Base-by-base conservation (phyloP, 164 flowering plant genomes). In the Buxus sempervirens region DNA sequence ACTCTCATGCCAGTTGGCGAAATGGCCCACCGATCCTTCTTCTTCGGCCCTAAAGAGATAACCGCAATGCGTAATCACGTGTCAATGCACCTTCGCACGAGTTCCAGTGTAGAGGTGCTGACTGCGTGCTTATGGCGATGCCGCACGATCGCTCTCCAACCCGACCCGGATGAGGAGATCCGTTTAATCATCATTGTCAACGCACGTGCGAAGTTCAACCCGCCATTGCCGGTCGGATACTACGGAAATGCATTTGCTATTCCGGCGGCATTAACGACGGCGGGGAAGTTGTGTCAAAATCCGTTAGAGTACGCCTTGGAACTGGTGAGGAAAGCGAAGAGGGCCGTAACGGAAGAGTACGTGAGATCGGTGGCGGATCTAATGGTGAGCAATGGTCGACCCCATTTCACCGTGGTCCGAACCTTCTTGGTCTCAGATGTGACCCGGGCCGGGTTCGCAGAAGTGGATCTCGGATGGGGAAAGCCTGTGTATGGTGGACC, bases 51-150 rank as follows among this genome's bases (percentile, higher is more conserved):
- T n/a, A 73, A 60, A 63, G 75, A 80, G 48, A 41, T 77, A 1
- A 10, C 53, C 0, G 71, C 75, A 18, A 49, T 80, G 0, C 56
- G 78, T 0, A 6, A 48, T 6, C 74, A 45, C 24, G 18, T 80
- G 19, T 75, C 76, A n/a, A n/a, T n/a, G n/a, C n/a, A n/a, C n/a
- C n/a, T n/a, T n/a, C n/a, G n/a, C n/a, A n/a, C n/a, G n/a, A 1
- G 62, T 28, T 60, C 77, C 48, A 64, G 22, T n/a, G 75, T 77
- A 28, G 83, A 80, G 22, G 24, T 80, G 45, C 70, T 81, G 10
- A 64, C 78, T 20, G 80, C 81, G 24, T 75, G 70, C 63, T 49
- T 81, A n/a, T n/a, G n/a, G n/a, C n/a, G n/a, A n/a, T n/a, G n/a
- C n/a, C n/a, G n/a, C n/a, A n/a, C n/a, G n/a, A n/a, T n/a, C n/a